These are phyloP conservation scores for Trametes cinnabarina DNA, from an alignment of 768 basidiomycete genomes.

Conservation along the genomic window DNA sequence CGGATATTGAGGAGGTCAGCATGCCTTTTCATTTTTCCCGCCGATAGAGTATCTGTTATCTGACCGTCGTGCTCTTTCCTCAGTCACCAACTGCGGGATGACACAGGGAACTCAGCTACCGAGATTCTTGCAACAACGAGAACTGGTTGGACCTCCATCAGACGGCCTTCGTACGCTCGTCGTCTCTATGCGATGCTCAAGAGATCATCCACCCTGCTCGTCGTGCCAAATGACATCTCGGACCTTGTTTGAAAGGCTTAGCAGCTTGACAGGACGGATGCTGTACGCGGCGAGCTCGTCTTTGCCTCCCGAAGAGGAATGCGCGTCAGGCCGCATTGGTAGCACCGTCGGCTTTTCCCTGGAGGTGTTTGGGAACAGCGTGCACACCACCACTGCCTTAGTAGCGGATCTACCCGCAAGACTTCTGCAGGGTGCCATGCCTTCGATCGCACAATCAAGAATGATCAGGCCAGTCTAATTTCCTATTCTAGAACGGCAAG, in stretches of 20 bases:
- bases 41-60: constrained; percentile 10
- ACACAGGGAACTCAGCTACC: constrained; percentile 10
- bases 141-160: neutral
- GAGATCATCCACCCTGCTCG: constrained; percentile 7
- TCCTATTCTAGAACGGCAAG: constrained; percentile 11
- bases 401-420: constrained; percentile 13
- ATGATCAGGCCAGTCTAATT: constrained; percentile 3
- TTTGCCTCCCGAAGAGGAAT: constrained; percentile 9
- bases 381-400: constrained; percentile 4
- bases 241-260: constrained; percentile 5
- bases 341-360: neutral
- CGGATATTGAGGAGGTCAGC: constrained; percentile 12
- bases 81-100: neutral
- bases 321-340: constrained; percentile 2
- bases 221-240: neutral
- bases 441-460: constrained; percentile 7
- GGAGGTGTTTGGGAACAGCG: constrained; percentile 15
- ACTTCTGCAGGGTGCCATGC: neutral
- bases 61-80: neutral
- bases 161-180: constrained; percentile 3
- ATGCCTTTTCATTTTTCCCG: constrained; percentile 8
- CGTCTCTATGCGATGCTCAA: neutral
- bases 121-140: constrained; percentile 14
- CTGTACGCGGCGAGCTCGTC: constrained; percentile 14
- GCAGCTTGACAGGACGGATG: constrained; percentile 3